Evolutionary conservation across 495 filamentous ascomycete genomes (phyloP), one percentile per base, ranked within the genome.

Genomic region (Amorphotheca resinae): DNA sequence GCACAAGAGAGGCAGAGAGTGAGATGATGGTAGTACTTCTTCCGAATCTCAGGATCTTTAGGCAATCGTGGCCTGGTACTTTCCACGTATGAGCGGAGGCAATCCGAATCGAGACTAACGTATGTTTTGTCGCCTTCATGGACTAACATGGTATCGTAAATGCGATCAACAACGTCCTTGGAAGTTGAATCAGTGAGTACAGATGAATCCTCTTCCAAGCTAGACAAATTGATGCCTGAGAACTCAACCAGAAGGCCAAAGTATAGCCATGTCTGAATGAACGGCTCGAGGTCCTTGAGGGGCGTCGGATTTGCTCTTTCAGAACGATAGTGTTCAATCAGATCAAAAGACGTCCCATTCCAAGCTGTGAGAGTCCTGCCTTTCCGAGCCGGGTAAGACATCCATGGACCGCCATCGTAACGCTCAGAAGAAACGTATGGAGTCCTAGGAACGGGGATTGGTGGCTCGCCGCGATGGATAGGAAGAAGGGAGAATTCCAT

Each of bases 201-300:
- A 4, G 20, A 2, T 16, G 41, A 18, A 2, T 18, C 33, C 8
- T 15, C 8, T 22, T 12, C 2, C 6, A 17, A n/a, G 11, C 33
- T 22, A 2, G 23, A 15, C 3, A 12, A 16, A 35, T 45, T 49
- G 3, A 18, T 31, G 8, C 43, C 34, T 6, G 46, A 14, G 33
- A 50, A 41, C 22, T 50, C 48, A 1, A 22, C 12, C n/a, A 50
- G 3, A 9, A 50, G 25, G 9, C 48, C 48, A 42, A 50, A 50
- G 21, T 33, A 46, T 6, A 50, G 23, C 48, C 48, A 50, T 4
- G 42, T 45, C 31, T 50, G 48, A 17, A 41, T 38, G 36, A 50
- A 50, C 1, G 17, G 5, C 14, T 50, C 48, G 9, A 30, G 22
- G 9, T 41, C 48, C 11, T 9, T 12, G 9, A 37, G 15, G 5